Percentiles rank a stretch among this genome's conserved stretches.
Evolutionary conservation across 1,139 yeast species (phyloP).

Genomic region (Scheffersomyces insectosa): DNA sequence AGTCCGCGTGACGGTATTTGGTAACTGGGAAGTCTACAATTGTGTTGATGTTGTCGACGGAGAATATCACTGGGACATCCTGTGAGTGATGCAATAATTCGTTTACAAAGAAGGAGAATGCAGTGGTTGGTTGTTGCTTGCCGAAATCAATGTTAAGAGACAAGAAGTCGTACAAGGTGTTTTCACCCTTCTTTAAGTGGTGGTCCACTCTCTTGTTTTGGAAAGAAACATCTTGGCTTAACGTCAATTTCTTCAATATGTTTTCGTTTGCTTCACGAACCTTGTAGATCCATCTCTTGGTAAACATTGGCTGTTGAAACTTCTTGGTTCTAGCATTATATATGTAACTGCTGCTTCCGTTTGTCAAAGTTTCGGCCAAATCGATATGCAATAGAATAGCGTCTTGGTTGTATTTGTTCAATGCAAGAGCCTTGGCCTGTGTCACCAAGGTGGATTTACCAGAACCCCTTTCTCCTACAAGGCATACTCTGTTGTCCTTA

Average conservation of each 20-base stretch:
- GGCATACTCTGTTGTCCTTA: conserved; percentile 49
- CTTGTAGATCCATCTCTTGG: conserved; percentile 61
- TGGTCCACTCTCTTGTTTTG: conserved; percentile 33
- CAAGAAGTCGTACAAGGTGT: conserved; percentile 44
- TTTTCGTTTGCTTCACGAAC: conserved; percentile 58
- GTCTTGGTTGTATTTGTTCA: conserved; percentile 45
- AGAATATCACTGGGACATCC: conserved; percentile 59
- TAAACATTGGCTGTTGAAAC: conserved; percentile 81
- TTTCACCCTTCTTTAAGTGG: conserved; percentile 40
- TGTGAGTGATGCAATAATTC: conserved; percentile 51
- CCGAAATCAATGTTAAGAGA: conserved; percentile 43
- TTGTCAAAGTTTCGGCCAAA: conserved; percentile 58
- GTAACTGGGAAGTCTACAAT: conserved; percentile 58
- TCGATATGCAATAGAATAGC: conserved; percentile 67
- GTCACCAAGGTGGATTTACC: conserved; percentile 79
- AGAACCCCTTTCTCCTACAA: conserved; percentile 73
- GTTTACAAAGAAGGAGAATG: conserved; percentile 54
- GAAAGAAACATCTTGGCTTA: conserved; percentile 46
- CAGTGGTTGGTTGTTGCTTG: conserved; percentile 31
- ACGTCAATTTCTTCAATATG: conserved; percentile 48
- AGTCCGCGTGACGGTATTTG: conserved; percentile 59
- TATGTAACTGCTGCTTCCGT: conserved; percentile 73
- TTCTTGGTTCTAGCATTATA: conserved; percentile 48
- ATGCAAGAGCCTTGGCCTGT: conserved; percentile 63
- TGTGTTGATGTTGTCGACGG: conserved; percentile 77